Conservation (phyloP, 202 grass and related monocot species). For the Schoenoplectus triqueter region DNA sequence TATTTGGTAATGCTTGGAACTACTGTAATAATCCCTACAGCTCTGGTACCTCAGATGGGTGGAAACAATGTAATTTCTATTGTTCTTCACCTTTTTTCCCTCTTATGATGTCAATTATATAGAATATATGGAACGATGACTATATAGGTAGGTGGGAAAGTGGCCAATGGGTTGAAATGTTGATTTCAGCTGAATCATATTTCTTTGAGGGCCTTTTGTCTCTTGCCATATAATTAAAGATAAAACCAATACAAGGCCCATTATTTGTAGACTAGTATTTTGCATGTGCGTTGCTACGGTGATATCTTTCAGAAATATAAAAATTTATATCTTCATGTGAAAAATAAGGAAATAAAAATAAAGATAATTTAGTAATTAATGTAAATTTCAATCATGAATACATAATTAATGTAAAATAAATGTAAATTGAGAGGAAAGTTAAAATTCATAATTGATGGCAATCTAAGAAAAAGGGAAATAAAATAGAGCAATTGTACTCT, state of each 20-base stretch:
- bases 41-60: constrained; percentile 98
- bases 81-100: background rate
- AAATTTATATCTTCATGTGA: no score
- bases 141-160: constrained; percentile 5
- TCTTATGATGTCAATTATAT: background rate
- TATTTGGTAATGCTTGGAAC: constrained; percentile 97
- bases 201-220: background rate
- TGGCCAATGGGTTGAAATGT: constrained; percentile 23
- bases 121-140: background rate
- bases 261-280: background rate
- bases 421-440: no score
- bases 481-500: no score
- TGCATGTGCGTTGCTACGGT: no score
- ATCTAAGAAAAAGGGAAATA: no score
- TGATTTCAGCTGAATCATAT: constrained; percentile 13
- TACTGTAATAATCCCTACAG: constrained; percentile 94
- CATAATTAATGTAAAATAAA: no score
- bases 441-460: no score
- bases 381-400: no score
- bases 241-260: constrained; percentile 28
- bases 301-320: no score
- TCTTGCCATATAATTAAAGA: constrained; percentile 1
- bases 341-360: no score
- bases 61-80: constrained; percentile 67
- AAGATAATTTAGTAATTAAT: no score